phyloP scores from a whole-genome alignment of 345 rosid genomes.

The Durio zibethinus region DNA sequence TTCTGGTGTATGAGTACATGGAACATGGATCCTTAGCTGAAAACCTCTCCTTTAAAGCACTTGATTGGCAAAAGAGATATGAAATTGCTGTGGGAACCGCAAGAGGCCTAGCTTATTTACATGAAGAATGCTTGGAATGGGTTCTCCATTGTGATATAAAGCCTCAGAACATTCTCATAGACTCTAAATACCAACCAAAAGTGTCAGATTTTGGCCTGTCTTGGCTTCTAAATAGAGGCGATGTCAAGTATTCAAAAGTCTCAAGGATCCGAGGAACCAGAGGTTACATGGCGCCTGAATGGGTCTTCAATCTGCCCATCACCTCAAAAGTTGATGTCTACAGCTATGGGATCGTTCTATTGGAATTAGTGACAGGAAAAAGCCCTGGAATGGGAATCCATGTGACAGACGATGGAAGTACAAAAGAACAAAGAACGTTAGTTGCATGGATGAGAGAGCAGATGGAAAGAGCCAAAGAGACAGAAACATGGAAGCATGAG shows the following conservation, averaged over 20 bases:
- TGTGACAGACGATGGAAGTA: neutral
- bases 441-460: conserved; percentile 17
- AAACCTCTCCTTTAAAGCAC: conserved; percentile 5
- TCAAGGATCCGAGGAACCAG: conserved; percentile 30
- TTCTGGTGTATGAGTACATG: conserved; percentile 29
- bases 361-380: conserved; percentile 31
- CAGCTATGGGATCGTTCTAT: conserved; percentile 35
- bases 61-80: conserved; percentile 24
- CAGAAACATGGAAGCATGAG: conserved; percentile 14
- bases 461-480: neutral
- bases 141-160: too few species aligned
- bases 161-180: conserved; percentile 28
- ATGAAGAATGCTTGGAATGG: too few species aligned
- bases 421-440: neutral
- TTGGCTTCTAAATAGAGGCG: conserved; percentile 13
- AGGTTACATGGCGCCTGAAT: conserved; percentile 35
- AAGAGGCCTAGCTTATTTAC: conserved; percentile 33
- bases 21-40: conserved; percentile 17
- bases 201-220: conserved; percentile 28
- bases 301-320: conserved; percentile 25
- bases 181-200: conserved; percentile 18
- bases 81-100: conserved; percentile 29
- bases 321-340: conserved; percentile 46
- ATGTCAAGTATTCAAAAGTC: neutral
- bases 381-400: neutral